Percentiles rank a stretch among this genome's conserved stretches.
phyloP scores from a whole-genome alignment of 306 rosid genomes.

The Herpetospermum pedunculosum region DNA sequence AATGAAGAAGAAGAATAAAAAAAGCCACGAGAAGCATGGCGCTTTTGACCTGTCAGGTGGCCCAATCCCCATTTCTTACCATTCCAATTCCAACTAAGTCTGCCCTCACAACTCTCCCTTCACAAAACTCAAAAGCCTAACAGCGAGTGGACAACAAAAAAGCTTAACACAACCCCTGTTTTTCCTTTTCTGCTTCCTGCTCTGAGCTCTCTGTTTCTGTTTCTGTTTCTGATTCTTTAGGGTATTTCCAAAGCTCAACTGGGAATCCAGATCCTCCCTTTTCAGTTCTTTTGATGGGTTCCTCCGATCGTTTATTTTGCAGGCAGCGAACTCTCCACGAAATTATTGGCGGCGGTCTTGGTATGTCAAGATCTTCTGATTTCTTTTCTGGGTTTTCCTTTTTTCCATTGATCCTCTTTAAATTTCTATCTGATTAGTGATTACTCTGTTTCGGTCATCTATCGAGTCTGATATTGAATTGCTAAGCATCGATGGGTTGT shows the following conservation, averaged over 20 bases:
- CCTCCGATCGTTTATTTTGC: slow-evolving; percentile 54
- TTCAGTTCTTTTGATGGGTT: slow-evolving; percentile 37
- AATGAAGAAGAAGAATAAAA: slow-evolving; percentile 10
- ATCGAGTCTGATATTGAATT: not conserved
- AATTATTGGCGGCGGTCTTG: slow-evolving; percentile 70
- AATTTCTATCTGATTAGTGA: not conserved
- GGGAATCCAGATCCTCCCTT: not conserved
- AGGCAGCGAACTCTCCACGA: slow-evolving; percentile 59
- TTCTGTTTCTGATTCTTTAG: not conserved
- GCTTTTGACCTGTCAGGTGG: slow-evolving; percentile 49
- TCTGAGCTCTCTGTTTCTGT: not conserved
- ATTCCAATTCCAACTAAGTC: slow-evolving; percentile 5
- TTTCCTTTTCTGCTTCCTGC: not conserved
- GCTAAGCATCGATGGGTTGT: not conserved
- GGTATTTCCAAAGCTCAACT: not conserved
- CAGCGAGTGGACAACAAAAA: slow-evolving; percentile 1
- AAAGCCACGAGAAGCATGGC: slow-evolving; percentile 15
- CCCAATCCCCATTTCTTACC: slow-evolving; percentile 1
- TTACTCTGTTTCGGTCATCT: not conserved
- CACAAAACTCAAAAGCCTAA: not conserved
- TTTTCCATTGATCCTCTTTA: not conserved
- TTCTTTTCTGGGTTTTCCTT: not conserved
- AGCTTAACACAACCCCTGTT: not conserved
- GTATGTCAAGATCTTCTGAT: slow-evolving; percentile 27
- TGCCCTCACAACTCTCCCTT: not conserved